Percentiles rank a stretch among this genome's conserved stretches.
These are phyloP conservation scores for Trichoderma sp. DNA, from an alignment of 2,329 filamentous ascomycete genomes.

Conservation along the genomic window DNA sequence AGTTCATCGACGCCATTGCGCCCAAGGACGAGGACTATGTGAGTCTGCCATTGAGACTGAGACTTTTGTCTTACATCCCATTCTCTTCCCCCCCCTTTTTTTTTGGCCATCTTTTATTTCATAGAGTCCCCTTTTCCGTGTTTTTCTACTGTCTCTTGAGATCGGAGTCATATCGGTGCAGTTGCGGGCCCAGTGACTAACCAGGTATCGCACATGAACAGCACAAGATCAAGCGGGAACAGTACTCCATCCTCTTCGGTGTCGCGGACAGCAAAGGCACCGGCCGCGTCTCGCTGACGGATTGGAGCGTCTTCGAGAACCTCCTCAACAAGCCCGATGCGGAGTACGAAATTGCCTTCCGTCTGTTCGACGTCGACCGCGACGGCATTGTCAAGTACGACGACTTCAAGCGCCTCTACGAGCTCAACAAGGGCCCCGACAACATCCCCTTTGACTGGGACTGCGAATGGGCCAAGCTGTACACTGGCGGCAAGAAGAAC, in stretches of 20 bases:
- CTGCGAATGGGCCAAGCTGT: slow-evolving; percentile 93
- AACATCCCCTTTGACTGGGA: slow-evolving; percentile 96
- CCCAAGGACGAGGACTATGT: slow-evolving; percentile 89
- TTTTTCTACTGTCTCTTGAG: not conserved
- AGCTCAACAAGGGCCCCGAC: slow-evolving; percentile 81
- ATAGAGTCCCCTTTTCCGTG: not conserved
- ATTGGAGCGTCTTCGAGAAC: slow-evolving; percentile 95
- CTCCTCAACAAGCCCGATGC: slow-evolving; percentile 91
- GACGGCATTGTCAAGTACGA: slow-evolving; percentile 88
- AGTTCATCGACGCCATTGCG: slow-evolving; percentile 89
- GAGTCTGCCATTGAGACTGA: slow-evolving; percentile 47
- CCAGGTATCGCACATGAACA: slow-evolving; percentile 43
- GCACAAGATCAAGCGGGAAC: slow-evolving; percentile 97
- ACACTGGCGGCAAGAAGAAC: slow-evolving; percentile 85
- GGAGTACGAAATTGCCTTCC: slow-evolving; percentile 98
- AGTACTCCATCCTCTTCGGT: slow-evolving; percentile 90
- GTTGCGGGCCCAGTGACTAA: slow-evolving; percentile 23
- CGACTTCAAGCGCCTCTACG: slow-evolving; percentile 81
- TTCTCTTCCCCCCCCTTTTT: not conserved
- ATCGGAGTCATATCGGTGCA: slow-evolving; percentile 23
- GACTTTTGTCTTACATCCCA: not conserved
- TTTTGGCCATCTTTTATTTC: not conserved
- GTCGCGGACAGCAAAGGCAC: slow-evolving; percentile 79
- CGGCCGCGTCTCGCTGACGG: slow-evolving; percentile 75
- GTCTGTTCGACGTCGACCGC: slow-evolving; percentile 86